phyloP scores from a whole-genome alignment of 805 yeast species.

The Debaryomyces maramus region DNA sequence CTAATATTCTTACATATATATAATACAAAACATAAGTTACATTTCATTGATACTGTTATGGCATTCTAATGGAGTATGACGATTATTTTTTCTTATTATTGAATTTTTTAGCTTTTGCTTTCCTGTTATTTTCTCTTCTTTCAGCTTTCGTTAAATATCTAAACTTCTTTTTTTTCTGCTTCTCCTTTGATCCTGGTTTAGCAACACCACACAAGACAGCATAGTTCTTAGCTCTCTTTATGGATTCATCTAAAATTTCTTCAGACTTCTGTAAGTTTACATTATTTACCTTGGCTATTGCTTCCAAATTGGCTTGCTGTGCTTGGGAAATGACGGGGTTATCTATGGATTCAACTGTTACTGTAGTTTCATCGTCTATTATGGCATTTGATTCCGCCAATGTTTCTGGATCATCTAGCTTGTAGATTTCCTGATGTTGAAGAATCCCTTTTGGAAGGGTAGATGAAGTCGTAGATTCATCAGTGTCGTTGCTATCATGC shows the following conservation, averaged over 20 bases:
- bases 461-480: slow-evolving; percentile 5
- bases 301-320: slow-evolving; percentile 36
- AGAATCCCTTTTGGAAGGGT: slow-evolving; percentile 37
- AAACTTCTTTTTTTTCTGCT: slow-evolving; percentile 72
- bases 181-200: slow-evolving; percentile 35
- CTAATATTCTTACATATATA: too few species aligned
- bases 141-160: slow-evolving; percentile 83
- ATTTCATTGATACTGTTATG: background rate
- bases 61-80: too few species aligned
- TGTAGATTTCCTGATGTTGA: slow-evolving; percentile 44
- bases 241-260: slow-evolving; percentile 69
- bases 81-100: background rate
- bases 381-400: slow-evolving; percentile 30
- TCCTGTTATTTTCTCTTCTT: slow-evolving; percentile 52
- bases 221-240: slow-evolving; percentile 78
- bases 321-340: slow-evolving; percentile 41
- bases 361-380: slow-evolving; percentile 47
- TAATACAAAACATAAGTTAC: too few species aligned
- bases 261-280: slow-evolving; percentile 72
- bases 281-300: slow-evolving; percentile 59
- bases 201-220: slow-evolving; percentile 63
- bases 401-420: slow-evolving; percentile 23
- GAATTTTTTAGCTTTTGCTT: slow-evolving; percentile 28
- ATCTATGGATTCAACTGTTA: slow-evolving; percentile 41
- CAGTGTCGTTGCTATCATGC: slow-evolving; percentile 16